phyloP scores from a whole-genome alignment of 805 yeast genomes.

The Jamesozyma jinghongensis region DNA sequence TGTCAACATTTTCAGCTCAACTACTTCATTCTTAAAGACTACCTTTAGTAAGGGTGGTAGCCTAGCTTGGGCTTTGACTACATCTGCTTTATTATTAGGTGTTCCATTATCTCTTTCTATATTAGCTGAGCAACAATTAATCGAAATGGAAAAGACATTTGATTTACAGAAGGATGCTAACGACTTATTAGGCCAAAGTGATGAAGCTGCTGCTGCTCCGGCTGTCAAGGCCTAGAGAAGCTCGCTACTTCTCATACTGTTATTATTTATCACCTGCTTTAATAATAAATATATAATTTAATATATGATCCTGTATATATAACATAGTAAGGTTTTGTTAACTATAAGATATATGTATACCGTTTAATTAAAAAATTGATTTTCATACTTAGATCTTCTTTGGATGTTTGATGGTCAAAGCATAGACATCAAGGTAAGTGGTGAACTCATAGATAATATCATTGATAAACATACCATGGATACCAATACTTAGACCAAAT shows the following conservation, averaged over 20 bases:
- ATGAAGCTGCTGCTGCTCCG: slow-evolving; percentile 34
- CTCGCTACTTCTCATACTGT: not conserved
- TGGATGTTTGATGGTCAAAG: slow-evolving; percentile 76
- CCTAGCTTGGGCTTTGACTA: slow-evolving; percentile 75
- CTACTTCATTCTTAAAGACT: slow-evolving; percentile 35
- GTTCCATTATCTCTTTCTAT: slow-evolving; percentile 88
- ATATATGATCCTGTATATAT: slow-evolving; percentile 6
- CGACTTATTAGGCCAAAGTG: slow-evolving; percentile 64
- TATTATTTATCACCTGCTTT: not conserved
- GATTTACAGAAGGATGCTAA: slow-evolving; percentile 70
- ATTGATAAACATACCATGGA: slow-evolving; percentile 64
- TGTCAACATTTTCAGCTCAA: slow-evolving; percentile 24
- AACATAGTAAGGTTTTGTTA: slow-evolving; percentile 1
- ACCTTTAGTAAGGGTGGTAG: slow-evolving; percentile 58
- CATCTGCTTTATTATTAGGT: slow-evolving; percentile 78
- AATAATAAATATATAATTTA: slow-evolving; percentile 1
- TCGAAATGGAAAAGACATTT: slow-evolving; percentile 90
- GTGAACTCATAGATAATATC: slow-evolving; percentile 79
- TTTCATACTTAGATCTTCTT: slow-evolving; percentile 32
- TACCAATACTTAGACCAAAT: slow-evolving; percentile 54
- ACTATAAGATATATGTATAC: not conserved
- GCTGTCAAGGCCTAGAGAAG: not conserved
- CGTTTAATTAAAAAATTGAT: not conserved
- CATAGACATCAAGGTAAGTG: slow-evolving; percentile 75
- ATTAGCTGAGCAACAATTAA: slow-evolving; percentile 84